These are phyloP conservation scores for Fusarium sp. DNA, from an alignment of 2,329 filamentous ascomycete species.

Conservation along the genomic window DNA sequence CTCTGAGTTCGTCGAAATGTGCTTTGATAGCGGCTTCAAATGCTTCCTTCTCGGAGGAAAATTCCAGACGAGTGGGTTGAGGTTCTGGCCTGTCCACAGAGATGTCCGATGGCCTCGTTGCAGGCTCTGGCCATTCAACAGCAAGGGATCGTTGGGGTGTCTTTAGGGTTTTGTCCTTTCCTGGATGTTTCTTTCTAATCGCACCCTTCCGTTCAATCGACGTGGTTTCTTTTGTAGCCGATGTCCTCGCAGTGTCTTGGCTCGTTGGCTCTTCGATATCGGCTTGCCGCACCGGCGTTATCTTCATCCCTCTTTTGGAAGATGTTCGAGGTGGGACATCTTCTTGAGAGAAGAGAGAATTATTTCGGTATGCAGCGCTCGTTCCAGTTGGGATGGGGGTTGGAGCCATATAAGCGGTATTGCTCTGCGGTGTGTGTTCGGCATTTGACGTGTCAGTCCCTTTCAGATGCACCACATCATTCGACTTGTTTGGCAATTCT, in stretches of 20 bases:
- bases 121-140: constrained; percentile 25
- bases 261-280: background rate
- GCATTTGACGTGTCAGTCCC: background rate
- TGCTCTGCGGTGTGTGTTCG: background rate
- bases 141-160: constrained; percentile 11
- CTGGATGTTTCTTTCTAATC: constrained; percentile 32
- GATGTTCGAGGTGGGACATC: constrained; percentile 49
- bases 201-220: constrained; percentile 38
- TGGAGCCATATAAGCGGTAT: background rate
- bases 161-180: constrained; percentile 8
- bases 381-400: background rate
- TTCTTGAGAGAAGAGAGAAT: constrained; percentile 40
- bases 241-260: background rate
- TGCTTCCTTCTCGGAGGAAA: constrained; percentile 31
- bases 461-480: background rate
- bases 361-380: constrained; percentile 2
- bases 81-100: background rate
- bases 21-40: constrained; percentile 39
- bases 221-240: background rate
- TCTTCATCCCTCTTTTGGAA: constrained; percentile 36
- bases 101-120: background rate
- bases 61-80: constrained; percentile 15
- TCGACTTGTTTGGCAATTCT: background rate
- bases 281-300: background rate
- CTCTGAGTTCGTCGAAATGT: constrained; percentile 32